Percentiles rank a stretch among this genome's conserved stretches.
These are phyloP conservation scores for Calonectria hawksworthii DNA, from an alignment of 2,329 filamentous ascomycete species.

Conservation along the genomic window DNA sequence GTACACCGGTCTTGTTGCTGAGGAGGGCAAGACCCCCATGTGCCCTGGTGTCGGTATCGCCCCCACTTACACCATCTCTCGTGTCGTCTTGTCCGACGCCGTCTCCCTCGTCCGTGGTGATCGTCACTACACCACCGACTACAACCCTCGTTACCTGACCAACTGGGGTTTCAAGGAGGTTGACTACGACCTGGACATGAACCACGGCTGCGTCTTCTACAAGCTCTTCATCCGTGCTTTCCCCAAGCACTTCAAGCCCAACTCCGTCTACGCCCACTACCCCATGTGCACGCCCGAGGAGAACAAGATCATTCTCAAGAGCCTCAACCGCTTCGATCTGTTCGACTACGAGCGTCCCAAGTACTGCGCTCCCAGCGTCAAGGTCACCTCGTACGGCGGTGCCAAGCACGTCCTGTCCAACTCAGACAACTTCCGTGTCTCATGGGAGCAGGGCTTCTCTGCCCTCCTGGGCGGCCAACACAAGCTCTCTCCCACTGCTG, in stretches of 20 bases:
- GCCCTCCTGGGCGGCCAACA: conserved; percentile 73
- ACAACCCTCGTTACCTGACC: conserved; percentile 79
- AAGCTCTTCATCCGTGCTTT: conserved; percentile 86
- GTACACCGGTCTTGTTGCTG: conserved; percentile 83
- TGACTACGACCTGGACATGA: conserved; percentile 78
- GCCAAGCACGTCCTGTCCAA: conserved; percentile 74
- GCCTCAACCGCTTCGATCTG: conserved; percentile 74
- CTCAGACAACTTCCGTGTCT: conserved; percentile 72
- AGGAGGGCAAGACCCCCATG: conserved; percentile 82
- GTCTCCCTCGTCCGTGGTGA: conserved; percentile 85
- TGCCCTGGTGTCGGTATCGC: conserved; percentile 80
- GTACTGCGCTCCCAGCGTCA: conserved; percentile 63
- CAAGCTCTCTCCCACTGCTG: conserved; percentile 67
- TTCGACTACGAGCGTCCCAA: conserved; percentile 79
- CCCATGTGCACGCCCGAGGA: conserved; percentile 80
- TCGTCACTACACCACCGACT: conserved; percentile 84
- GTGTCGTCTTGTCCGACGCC: conserved; percentile 83
- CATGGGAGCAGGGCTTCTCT: conserved; percentile 75
- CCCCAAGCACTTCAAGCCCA: conserved; percentile 81
- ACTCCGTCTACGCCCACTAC: conserved; percentile 87
- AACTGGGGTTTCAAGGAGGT: conserved; percentile 88
- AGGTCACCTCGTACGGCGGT: conserved; percentile 72
- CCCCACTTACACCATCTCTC: conserved; percentile 82
- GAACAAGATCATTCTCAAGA: conserved; percentile 78
- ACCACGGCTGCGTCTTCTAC: conserved; percentile 88